phyloP scores from a whole-genome alignment of 257 asterid genomes.

The Forsythia viridissima region DNA sequence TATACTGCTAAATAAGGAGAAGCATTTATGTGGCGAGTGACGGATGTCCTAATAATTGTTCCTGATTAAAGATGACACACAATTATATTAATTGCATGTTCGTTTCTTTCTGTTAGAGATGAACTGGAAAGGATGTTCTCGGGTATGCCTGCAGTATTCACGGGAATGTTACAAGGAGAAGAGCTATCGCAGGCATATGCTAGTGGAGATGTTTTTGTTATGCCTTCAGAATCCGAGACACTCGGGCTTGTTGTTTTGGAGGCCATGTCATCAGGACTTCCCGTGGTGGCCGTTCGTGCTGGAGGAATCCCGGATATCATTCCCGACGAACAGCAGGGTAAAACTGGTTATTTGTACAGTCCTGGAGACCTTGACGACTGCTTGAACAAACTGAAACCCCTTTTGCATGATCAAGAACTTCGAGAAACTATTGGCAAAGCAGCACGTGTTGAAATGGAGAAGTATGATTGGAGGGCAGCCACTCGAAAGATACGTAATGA shows the following conservation, averaged over 20 bases:
- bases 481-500: conserved; percentile 77
- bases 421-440: conserved; percentile 75
- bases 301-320: conserved; percentile 95
- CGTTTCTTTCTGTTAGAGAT: conserved; percentile 42
- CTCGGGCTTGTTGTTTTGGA: conserved; percentile 88
- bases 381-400: conserved; percentile 73
- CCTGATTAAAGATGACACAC: neutral
- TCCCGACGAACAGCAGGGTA: conserved; percentile 84
- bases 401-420: conserved; percentile 53
- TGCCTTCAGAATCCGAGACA: conserved; percentile 97
- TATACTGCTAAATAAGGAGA: neutral
- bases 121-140: conserved; percentile 77
- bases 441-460: conserved; percentile 84
- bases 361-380: conserved; percentile 95
- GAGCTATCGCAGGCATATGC: conserved; percentile 97
- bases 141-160: conserved; percentile 82
- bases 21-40: neutral
- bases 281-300: conserved; percentile 95
- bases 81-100: neutral
- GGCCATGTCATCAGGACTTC: conserved; percentile 97
- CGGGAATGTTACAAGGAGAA: conserved; percentile 88
- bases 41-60: neutral
- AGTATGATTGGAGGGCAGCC: conserved; percentile 95
- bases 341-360: conserved; percentile 67
- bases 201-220: conserved; percentile 84